phyloP scores from a whole-genome alignment of 2,329 filamentous ascomycete genomes.

The Cryphonectria carpinicola region DNA sequence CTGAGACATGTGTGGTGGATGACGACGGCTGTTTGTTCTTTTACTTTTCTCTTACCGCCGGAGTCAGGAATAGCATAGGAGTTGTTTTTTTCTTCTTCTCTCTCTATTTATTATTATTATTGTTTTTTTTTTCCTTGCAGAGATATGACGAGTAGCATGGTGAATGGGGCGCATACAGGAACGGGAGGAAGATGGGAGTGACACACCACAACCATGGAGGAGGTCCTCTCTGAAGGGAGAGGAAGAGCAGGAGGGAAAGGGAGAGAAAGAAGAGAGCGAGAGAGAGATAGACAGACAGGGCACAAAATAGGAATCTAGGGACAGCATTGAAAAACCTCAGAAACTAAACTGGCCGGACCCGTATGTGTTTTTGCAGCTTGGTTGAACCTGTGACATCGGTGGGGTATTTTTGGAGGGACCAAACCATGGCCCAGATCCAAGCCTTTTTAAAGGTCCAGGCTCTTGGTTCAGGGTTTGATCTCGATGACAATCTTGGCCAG shows the following conservation, averaged over 20 bases:
- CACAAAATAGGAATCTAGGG: constrained; percentile 27
- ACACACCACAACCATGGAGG: background rate
- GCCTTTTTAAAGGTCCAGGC: background rate
- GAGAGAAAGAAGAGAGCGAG: background rate
- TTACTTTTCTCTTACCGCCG: constrained; percentile 22
- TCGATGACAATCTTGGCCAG: background rate
- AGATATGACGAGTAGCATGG: constrained; percentile 12
- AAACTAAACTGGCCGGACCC: background rate
- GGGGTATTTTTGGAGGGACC: background rate
- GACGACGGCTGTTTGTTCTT: constrained; percentile 13
- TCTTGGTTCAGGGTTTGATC: too few relatives aligned
- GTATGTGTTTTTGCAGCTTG: background rate
- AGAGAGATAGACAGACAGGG: constrained; percentile 21
- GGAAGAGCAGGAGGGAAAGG: background rate
- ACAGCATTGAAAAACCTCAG: constrained; percentile 26
- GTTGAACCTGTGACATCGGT: background rate
- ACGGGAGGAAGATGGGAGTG: background rate
- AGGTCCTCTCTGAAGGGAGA: background rate
- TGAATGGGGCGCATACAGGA: background rate
- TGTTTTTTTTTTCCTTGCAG: constrained; percentile 24
- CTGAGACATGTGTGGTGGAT: constrained; percentile 12
- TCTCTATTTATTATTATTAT: constrained; percentile 23
- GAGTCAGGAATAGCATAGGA: constrained; percentile 30
- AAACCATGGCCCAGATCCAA: background rate
- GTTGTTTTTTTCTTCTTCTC: constrained; percentile 26